Evolutionary conservation across 1,139 yeast genomes (phyloP), one percentile per base, ranked within the genome.

Genomic region (Lodderomyces beijingensis): DNA sequence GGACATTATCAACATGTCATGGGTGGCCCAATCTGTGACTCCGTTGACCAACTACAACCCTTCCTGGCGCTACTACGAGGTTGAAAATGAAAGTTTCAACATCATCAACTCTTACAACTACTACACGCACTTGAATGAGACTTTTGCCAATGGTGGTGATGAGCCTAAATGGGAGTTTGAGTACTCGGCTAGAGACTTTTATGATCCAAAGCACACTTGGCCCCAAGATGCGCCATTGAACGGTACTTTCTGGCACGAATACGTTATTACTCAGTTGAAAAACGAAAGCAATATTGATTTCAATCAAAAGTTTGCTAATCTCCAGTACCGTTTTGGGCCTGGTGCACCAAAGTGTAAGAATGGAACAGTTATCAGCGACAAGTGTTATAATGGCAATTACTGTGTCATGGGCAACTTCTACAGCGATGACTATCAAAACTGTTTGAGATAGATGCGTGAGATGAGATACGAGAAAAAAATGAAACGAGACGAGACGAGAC

Each of bases 161-260:
- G 81, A 74, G 43, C 80, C 81, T 11, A n/a, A n/a, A n/a, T 49
- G 21, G 21, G 21, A 19, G 21, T 70, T 63, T 36, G 80, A 74
- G 43, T 77, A 77, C 46, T 64, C 72, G 33, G 70, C 79, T 0
- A 65, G 82, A 56, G 70, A 64, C 2, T 55, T 64, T 4, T 77
- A 70, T 39, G 74, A 70, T 35, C 57, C 67, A 4, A 50, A 63
- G 9, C 44, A 47, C 1, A 49, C 61, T 10, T 77, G 81, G 81
- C 80, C 80, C 16, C 38, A 34, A 10, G 39, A 49, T 9, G 57
- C 78, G 5, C 79, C 82, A 8, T 58, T 77, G 44, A 76, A 77
- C 46, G 81, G 71, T 22, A 68, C 78, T 10, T 77, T 74, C 59
- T 76, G 81, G 81, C 70, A 76, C 43, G 46, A 49, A 23, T 55